Evolutionary conservation across 495 filamentous ascomycete species (phyloP), one percentile per base, ranked within the genome.

Genomic region (Aspergillus cavernicola): DNA sequence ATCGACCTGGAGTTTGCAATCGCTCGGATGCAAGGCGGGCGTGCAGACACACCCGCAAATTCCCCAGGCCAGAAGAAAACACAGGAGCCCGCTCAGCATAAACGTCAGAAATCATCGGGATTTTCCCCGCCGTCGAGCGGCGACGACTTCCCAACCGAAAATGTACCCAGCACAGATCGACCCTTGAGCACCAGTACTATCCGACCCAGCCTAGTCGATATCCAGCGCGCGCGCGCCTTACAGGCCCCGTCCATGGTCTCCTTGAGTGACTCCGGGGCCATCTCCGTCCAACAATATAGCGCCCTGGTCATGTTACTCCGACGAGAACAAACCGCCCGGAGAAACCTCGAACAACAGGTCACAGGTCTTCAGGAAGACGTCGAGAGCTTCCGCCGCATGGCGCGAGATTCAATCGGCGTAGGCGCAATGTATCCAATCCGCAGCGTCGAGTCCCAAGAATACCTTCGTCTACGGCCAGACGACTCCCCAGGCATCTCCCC

Each of bases 211-310:
- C 65, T 61, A 5, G 44, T 36, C 8, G 36, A 55, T 2, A 56
- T 64, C 36, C 55, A 61, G 20, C 61, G 60, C 13, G 57, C 69
- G 6, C 61, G 63, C 13, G 63, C 60, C 7, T 37, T 68, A 13
- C 73, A 66, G 46, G 57, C 65, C 6, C 62, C 69, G 3, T 74
- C 73, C 1, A 50, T 62, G 6, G 63, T 63, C 5, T 72, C 72
- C 0, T 29, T 71, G 16, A 61, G 47, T 13, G 68, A 75, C 23
- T 60, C 60, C 26, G 49, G 63, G 22, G 66, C 62, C 16, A 72
- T 84, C 32, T 82, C 77, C 12, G 73, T 82, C 37, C 78, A 81
- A 46, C 78, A 84, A 45, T 82, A 82, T 58, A 80, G 72, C 52
- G 74, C 77, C 0, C 65, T 84, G 9, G 70, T 82, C 23, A 74